Evolutionary conservation across 106 monocot species (phyloP).

Genomic region (Dendrobium catenatum): DNA sequence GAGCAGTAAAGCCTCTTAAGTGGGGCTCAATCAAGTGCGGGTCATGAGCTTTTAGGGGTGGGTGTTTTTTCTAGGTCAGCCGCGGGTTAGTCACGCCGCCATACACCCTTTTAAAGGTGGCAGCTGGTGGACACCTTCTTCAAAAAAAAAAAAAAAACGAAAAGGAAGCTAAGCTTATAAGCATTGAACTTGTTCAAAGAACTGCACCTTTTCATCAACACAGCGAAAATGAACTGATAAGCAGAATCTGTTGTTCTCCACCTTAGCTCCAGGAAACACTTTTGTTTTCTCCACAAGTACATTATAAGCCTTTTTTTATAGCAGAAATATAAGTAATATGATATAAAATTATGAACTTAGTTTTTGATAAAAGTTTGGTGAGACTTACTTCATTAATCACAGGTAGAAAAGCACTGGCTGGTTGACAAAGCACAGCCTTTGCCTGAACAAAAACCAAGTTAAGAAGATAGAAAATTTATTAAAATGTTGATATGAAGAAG

Average conservation of each 20-base stretch:
- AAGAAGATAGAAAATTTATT: too few species aligned
- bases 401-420: conserved; percentile 42
- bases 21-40: too few species aligned
- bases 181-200: not conserved
- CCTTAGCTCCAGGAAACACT: conserved; percentile 35
- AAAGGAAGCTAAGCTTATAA: not conserved
- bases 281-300: conserved; percentile 33
- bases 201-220: conserved; percentile 55
- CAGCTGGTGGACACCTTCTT: too few species aligned
- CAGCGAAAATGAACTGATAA: conserved; percentile 76
- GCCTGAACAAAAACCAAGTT: conserved; percentile 6
- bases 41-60: too few species aligned
- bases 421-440: conserved; percentile 36
- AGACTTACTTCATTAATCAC: conserved; percentile 24
- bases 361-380: not conserved
- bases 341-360: not conserved
- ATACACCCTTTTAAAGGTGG: too few species aligned
- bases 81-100: too few species aligned
- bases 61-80: too few species aligned
- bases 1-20: too few species aligned
- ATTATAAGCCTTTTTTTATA: conserved; percentile 16
- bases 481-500: not conserved
- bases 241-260: conserved; percentile 86
- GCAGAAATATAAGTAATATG: not conserved
- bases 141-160: not conserved